These are phyloP conservation scores for Pseudogymnoascus verrucosus DNA, from an alignment of 2,329 filamentous ascomycete genomes.

Conservation along the genomic window DNA sequence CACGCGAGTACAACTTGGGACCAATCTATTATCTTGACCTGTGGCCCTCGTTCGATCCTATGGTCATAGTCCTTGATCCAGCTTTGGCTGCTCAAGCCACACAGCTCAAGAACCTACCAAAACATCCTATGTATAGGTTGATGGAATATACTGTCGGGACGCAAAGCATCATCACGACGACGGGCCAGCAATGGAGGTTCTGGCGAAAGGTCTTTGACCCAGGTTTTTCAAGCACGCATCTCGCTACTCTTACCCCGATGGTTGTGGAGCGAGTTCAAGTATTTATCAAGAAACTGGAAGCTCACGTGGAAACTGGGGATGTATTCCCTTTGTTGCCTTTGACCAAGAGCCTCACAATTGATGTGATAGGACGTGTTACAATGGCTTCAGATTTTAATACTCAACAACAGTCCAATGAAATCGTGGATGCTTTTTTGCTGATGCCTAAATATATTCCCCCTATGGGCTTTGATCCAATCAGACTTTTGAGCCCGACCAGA, in stretches of 20 bases:
- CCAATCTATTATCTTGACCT: constrained; percentile 20
- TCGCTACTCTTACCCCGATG: neutral
- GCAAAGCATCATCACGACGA: neutral
- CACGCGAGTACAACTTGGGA: constrained; percentile 13
- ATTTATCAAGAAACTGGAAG: constrained; percentile 17
- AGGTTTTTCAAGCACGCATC: neutral
- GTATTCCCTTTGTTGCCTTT: constrained; percentile 7
- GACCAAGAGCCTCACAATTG: constrained; percentile 14
- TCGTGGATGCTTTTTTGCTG: constrained; percentile 9
- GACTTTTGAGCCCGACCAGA: constrained; percentile 12
- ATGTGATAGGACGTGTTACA: constrained; percentile 16
- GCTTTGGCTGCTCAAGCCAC: constrained; percentile 12
- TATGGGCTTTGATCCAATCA: neutral
- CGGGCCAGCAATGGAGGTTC: neutral
- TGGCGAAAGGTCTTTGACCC: neutral
- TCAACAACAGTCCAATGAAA: constrained; percentile 13
- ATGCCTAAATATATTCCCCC: neutral
- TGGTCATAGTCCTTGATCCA: constrained; percentile 16
- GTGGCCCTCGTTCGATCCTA: constrained; percentile 12
- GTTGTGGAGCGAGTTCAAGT: constrained; percentile 6
- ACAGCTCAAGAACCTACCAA: constrained; percentile 14
- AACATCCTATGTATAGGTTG: constrained; percentile 11
- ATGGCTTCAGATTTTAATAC: constrained; percentile 16
- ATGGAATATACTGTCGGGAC: neutral
- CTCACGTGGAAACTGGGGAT: constrained; percentile 11